phyloP scores from a whole-genome alignment of 2,329 filamentous ascomycete species.

The Aspergillus sp. region DNA sequence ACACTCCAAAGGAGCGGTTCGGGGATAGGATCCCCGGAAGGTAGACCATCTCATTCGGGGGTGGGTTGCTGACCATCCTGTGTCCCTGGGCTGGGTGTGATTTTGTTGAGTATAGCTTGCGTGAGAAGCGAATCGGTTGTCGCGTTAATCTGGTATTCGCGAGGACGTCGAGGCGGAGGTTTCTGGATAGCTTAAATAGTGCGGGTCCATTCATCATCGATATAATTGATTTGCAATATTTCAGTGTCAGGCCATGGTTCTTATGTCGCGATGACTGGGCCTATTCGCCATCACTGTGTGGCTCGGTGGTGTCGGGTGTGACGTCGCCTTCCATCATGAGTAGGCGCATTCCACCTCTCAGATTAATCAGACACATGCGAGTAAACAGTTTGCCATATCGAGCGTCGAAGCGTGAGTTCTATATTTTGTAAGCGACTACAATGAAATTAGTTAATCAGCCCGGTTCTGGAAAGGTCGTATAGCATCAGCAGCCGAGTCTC shows the following conservation, averaged over 20 bases:
- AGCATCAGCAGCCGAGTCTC: neutral
- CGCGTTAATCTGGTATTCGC: neutral
- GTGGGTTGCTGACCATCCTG: slow-evolving; percentile 34
- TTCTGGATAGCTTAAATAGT: neutral
- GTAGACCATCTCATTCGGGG: slow-evolving; percentile 59
- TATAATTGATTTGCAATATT: neutral
- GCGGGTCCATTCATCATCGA: neutral
- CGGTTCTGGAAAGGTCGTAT: neutral
- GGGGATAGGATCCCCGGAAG: slow-evolving; percentile 56
- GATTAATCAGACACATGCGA: neutral
- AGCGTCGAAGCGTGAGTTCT: neutral
- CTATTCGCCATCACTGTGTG: neutral
- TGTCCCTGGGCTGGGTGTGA: neutral
- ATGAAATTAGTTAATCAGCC: neutral
- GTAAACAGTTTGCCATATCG: neutral
- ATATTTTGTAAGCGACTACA: neutral
- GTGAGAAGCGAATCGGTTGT: neutral
- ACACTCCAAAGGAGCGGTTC: slow-evolving; percentile 61
- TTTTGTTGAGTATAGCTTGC: neutral
- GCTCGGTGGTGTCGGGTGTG: neutral
- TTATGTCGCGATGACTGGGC: slow-evolving; percentile 1
- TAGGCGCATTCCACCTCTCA: neutral
- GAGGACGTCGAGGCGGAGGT: neutral
- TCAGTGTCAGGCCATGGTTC: neutral
- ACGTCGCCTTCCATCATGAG: neutral